Base-by-base conservation (phyloP, 192 early-diverging fungal species). In the Backusella parvicylindrica region DNA sequence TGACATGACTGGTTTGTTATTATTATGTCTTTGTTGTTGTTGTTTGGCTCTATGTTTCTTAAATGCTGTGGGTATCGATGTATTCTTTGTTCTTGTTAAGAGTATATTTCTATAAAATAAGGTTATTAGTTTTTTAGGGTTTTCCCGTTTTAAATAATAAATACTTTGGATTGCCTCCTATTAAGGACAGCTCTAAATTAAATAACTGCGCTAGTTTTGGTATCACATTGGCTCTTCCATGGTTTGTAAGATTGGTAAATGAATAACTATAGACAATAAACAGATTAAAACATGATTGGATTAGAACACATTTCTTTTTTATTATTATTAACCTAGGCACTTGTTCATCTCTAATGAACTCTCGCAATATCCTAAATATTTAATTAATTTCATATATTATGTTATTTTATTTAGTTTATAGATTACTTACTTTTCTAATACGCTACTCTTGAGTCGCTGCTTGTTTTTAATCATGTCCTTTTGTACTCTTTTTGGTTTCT, bases 131-230 rank as follows among this genome's bases (percentile, higher is more conserved):
- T n/a, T n/a, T n/a, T n/a, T n/a, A n/a, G n/a, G n/a, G n/a, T 60
- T 9, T 60, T 2, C 28, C n/a, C 26, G 26, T 6, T 26, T 63
- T 28, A 28, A n/a, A n/a, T n/a, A n/a, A n/a, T n/a, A n/a, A n/a
- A n/a, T 50, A 50, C 49, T 60, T 60, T 60, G 53, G 21, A 28
- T 60, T 60, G 53, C 23, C 53, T 60, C 53, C 53, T 60, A 60
- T 60, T 60, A 60, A 60, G 12, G 53, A 60, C 32, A 68, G 33
- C 9, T 68, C 33, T 23, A 68, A 36, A 33, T 38, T n/a, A 68
- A 68, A 68, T 68, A 68, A 16, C 36, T 68, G 32, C 21, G 66
- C 66, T 38, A 68, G 32, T 36, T 68, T 68, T 68, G 66, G 66
- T 36, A 68, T 23, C 32, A 68, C 66, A 37, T 38, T 23, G 21